Evolutionary conservation across 345 rosid species (phyloP), one percentile per base, ranked within the genome.

Genomic region (Erucastrum elatum): DNA sequence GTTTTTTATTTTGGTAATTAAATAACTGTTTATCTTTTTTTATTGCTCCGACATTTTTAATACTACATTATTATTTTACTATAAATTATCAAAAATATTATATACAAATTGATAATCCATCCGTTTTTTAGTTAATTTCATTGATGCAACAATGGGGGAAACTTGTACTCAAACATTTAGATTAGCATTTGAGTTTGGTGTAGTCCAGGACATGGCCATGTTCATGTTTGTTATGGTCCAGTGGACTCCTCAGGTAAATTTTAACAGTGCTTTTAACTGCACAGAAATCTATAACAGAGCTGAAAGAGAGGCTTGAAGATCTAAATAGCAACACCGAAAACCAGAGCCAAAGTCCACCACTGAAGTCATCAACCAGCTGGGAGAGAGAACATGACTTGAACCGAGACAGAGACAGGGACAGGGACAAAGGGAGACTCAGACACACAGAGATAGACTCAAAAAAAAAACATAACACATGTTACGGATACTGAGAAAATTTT

Each of bases 221-320:
- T 25, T 58, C 66, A 37, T 71, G 60, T 49, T 58, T 8, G 44
- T 39, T 53, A 29, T 64, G 59, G 58, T 59, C 21, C 49, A 65
- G 10, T 10, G 63, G 64, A 60, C n/a, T 29, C 30, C 21, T 65
- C 37, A 2, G 10, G 10, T 21, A 6, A 11, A 63, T 25, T 17
- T 25, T 21, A 49, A 21, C 51, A 27, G 7, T 39, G 8, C 33
- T 60, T 69, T 75, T 16, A 81, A 80, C 65, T 77, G 80, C 92
- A 88, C 97, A 77, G 84, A 89, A 83, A 80, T 21, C 21, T 21
- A 21, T 21, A 21, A 21, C 21, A 21, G 21, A 21, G 77, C 88
- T 88, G 82, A 90, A 87, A 78, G 98, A 89, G 30, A 86, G 80
- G 83, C 89, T 76, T 56, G 93, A 8, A 34, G 21, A 21, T 21